Evolutionary conservation across 192 early-diverging fungal species (phyloP).

Genomic region (Linderina pennispora): DNA sequence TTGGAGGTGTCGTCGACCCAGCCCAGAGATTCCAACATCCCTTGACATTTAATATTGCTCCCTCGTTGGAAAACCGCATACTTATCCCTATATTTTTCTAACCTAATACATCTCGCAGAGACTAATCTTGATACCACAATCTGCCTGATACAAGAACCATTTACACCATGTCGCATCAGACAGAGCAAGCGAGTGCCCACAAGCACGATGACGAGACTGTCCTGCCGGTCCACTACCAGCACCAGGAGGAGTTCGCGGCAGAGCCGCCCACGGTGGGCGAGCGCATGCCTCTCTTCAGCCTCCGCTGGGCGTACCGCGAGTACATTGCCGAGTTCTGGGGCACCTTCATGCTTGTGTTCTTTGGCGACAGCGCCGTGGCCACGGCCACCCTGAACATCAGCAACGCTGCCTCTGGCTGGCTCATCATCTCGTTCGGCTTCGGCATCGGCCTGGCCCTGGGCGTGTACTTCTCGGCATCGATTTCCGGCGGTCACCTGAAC

Average conservation of each 20-base stretch:
- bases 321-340: slow-evolving; percentile 72
- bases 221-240: slow-evolving; percentile 19
- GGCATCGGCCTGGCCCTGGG: slow-evolving; percentile 59
- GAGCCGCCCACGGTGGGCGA: slow-evolving; percentile 30
- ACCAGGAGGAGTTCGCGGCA: slow-evolving; percentile 10
- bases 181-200: background rate
- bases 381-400: slow-evolving; percentile 31
- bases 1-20: too few relatives aligned
- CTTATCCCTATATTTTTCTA: background rate
- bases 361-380: slow-evolving; percentile 61
- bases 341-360: slow-evolving; percentile 59
- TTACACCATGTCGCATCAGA: too few relatives aligned
- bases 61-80: background rate
- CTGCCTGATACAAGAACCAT: too few relatives aligned
- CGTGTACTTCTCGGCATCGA: slow-evolving; percentile 53
- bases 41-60: background rate
- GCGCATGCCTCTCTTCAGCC: slow-evolving; percentile 33
- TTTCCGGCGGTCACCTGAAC: slow-evolving; percentile 74
- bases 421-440: slow-evolving; percentile 56
- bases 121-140: too few relatives aligned
- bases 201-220: background rate
- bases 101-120: too few relatives aligned
- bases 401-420: slow-evolving; percentile 38
- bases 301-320: slow-evolving; percentile 47
- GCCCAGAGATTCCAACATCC: background rate